Evolutionary conservation across 306 rosid species (phyloP).

Genomic region (Lablab purpureus): DNA sequence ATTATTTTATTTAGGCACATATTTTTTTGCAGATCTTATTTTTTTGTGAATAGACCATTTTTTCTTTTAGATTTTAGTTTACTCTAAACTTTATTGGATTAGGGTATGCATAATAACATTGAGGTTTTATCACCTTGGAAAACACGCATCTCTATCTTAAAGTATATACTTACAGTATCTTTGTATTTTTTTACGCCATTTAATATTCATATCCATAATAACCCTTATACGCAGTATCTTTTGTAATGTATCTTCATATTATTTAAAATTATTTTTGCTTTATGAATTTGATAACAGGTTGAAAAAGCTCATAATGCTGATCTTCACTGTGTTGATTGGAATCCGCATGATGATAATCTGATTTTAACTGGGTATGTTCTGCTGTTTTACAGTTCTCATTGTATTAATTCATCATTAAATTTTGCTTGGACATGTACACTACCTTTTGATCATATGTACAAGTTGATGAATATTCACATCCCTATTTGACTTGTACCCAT

Average conservation of each 20-base stretch:
- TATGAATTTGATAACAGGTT: conserved; percentile 63
- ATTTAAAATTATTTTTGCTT: conserved; percentile 5
- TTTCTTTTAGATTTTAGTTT: not conserved
- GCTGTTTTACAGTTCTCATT: conserved; percentile 19
- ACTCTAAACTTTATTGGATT: conserved; percentile 1
- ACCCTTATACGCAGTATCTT: not conserved
- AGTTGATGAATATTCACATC: conserved; percentile 1
- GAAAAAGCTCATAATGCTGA: conserved; percentile 97
- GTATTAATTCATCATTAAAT: conserved; percentile 4
- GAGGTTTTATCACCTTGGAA: not conserved
- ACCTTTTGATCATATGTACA: conserved; percentile 10
- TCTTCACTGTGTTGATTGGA: conserved; percentile 99
- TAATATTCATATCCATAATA: conserved; percentile 24
- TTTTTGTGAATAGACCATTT: not conserved
- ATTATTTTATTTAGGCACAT: not conserved
- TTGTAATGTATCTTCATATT: not conserved
- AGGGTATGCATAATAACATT: conserved; percentile 6
- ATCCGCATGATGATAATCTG: conserved; percentile 90
- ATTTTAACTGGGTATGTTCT: conserved; percentile 83
- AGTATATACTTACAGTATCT: not conserved
- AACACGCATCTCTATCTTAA: conserved; percentile 4
- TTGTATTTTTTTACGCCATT: not conserved
- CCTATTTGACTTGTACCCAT: conserved; percentile 39
- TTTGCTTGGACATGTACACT: not conserved
- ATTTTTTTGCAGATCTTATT: conserved; percentile 5